Evolutionary conservation across 2,329 filamentous ascomycete genomes (phyloP).

Genomic region (Chalara sp.): DNA sequence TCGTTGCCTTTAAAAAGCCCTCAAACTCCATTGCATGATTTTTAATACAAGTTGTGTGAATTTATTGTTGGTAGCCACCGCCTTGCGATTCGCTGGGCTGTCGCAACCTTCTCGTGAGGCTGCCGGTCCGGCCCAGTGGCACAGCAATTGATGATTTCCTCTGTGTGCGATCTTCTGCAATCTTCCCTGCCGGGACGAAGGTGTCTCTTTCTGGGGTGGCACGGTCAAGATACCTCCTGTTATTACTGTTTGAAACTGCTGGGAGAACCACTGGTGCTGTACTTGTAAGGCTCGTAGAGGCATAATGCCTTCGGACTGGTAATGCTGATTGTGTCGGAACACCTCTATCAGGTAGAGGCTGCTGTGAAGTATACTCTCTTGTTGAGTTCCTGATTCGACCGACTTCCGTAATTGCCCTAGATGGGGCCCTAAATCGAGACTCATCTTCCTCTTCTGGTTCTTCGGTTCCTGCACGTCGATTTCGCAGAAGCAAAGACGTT

Average conservation of each 20-base stretch:
- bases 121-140: conserved; percentile 16
- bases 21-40: too few species aligned
- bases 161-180: conserved; percentile 21
- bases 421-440: conserved; percentile 46
- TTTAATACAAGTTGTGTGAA: too few species aligned
- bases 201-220: conserved; percentile 25
- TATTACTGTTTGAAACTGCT: conserved; percentile 11
- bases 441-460: conserved; percentile 37
- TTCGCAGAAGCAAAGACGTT: conserved; percentile 45
- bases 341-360: conserved; percentile 28
- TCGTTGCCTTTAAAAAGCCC: too few species aligned
- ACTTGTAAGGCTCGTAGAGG: conserved; percentile 37
- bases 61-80: conserved; percentile 13
- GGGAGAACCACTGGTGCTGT: conserved; percentile 9
- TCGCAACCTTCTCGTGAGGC: conserved; percentile 15
- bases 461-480: conserved; percentile 23
- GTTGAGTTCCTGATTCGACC: conserved; percentile 28
- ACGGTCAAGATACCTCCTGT: conserved; percentile 22
- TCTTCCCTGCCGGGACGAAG: conserved; percentile 15
- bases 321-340: conserved; percentile 36
- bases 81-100: conserved; percentile 14
- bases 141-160: conserved; percentile 22
- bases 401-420: conserved; percentile 52
- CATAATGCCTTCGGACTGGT: conserved; percentile 46
- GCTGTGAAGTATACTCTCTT: conserved; percentile 35